These are phyloP conservation scores for Roridomyces roridus DNA, from an alignment of 768 basidiomycete genomes.

Conservation along the genomic window DNA sequence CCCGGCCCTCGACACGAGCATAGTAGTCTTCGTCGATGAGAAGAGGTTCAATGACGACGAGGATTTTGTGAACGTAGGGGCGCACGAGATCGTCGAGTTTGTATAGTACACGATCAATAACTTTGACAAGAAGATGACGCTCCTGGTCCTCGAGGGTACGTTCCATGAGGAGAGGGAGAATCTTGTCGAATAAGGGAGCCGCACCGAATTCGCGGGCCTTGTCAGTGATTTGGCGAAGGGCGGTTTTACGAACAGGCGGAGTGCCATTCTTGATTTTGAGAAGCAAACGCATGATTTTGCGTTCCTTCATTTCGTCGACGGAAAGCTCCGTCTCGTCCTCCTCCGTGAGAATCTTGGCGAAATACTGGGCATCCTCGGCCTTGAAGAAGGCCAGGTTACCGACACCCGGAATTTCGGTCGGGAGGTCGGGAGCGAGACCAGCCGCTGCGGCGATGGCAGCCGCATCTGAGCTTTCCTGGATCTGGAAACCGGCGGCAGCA, in stretches of 20 bases:
- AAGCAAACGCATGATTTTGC: slow-evolving; percentile 97
- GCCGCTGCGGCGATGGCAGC: slow-evolving; percentile 89
- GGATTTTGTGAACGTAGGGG: slow-evolving; percentile 98
- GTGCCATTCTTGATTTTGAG: slow-evolving; percentile 99
- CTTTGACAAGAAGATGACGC: slow-evolving; percentile 96
- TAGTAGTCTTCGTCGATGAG: slow-evolving; percentile 99
- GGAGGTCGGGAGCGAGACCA: slow-evolving; percentile 90
- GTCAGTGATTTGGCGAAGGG: slow-evolving; percentile 97
- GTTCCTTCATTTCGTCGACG: slow-evolving; percentile 98
- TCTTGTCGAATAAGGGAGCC: slow-evolving; percentile 98
- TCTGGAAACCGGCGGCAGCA: slow-evolving; percentile 89
- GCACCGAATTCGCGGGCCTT: slow-evolving; percentile 99
- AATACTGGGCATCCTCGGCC: slow-evolving; percentile 96
- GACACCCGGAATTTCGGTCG: slow-evolving; percentile 97
- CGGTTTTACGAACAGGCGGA: slow-evolving; percentile 97
- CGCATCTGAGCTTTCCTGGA: slow-evolving; percentile 93
- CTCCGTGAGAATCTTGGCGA: slow-evolving; percentile 93
- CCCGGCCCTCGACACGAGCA: slow-evolving; percentile 96
- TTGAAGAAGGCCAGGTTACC: slow-evolving; percentile 98
- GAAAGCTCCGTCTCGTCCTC: slow-evolving; percentile 93
- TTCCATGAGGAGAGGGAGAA: slow-evolving; percentile 97
- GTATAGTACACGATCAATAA: slow-evolving; percentile 98
- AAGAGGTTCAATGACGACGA: slow-evolving; percentile 98
- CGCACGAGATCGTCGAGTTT: slow-evolving; percentile 99
- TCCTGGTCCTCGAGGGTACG: slow-evolving; percentile 98